Evolutionary conservation across 1,284 basidiomycete genomes (phyloP), one percentile per base, ranked within the genome.

Genomic region (Macrocystidia cucumis): DNA sequence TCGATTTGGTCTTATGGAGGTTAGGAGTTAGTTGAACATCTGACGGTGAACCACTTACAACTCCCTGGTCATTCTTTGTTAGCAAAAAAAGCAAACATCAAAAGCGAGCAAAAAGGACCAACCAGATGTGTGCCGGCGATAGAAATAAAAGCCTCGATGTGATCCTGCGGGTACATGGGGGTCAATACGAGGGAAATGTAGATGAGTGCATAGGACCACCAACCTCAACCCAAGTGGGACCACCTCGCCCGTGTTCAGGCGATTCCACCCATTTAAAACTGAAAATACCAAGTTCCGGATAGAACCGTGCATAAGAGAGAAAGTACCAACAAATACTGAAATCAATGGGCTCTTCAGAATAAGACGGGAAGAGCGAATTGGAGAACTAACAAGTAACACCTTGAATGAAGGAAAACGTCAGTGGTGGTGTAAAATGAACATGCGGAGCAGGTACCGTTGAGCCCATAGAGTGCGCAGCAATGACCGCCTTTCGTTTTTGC

Each of bases 201-300:
- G 5, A 30, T 30, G 5, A 18, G 4, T 30, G 12, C 11, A 16
- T 5, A 11, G n/a, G 11, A 30, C n/a, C 25, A 12, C 4, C 33
- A 29, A 85, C 85, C 67, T 98, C 93, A 11, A 96, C 90, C 96
- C 96, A 99, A 20, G 74, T 65, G 2, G 79, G 64, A 1, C 95
- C 96, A 11, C 91, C 95, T 3, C 78, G 77, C 3, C 95, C 95
- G 47, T 85, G 85, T 31, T 68, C 59, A 12, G 84, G 74, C 0
- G 90, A 84, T 59, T 99, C 96, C 0, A 96, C 92, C 96, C 95
- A 98, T 66, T 97, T 98, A 50, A 91, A 72, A 54, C 88, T 91
- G 20, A 20, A n/a, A n/a, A n/a, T n/a, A n/a, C n/a, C n/a, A n/a
- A n/a, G n/a, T n/a, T n/a, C n/a, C n/a, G n/a, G n/a, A n/a, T n/a